A percentile compares a stretch with the other conserved stretches of the same genome.
phyloP scores from a whole-genome alignment of 73 alveolate genomes.

The Tetrahymena borealis region DNA sequence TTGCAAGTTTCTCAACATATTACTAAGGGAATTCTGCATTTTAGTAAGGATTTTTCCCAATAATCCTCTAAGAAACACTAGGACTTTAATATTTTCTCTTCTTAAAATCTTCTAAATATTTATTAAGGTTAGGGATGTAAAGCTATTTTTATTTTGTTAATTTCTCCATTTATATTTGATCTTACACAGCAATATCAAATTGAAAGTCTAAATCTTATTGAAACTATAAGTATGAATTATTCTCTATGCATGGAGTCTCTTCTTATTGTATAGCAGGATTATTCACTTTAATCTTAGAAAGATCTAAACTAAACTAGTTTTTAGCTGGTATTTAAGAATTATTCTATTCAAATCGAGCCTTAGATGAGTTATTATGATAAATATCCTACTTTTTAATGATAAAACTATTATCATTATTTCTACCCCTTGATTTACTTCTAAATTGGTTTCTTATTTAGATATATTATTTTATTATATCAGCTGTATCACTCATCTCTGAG shows the following conservation, averaged over 20 bases:
- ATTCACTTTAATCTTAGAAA: background rate
- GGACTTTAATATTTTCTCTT: background rate
- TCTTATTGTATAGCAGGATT: background rate
- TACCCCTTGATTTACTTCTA: background rate
- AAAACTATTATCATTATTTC: background rate
- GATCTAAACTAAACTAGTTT: background rate
- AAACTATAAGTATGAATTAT: background rate
- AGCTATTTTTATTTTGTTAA: background rate
- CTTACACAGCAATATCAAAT: background rate
- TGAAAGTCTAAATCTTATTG: background rate
- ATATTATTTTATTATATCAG: background rate
- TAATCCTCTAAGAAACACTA: background rate
- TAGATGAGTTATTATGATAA: background rate
- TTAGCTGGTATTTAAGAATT: background rate
- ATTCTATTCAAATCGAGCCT: background rate
- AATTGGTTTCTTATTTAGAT: background rate
- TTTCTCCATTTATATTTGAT: background rate
- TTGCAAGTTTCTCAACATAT: background rate
- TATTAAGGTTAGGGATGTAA: background rate
- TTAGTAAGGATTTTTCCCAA: background rate
- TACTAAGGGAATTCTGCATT: background rate
- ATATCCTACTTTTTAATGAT: background rate
- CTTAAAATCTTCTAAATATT: background rate
- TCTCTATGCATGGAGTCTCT: background rate
- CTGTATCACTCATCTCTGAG: background rate